Percentiles rank a stretch among this genome's conserved stretches.
These are phyloP conservation scores for Auricularia sp. DNA, from an alignment of 768 basidiomycete species.

Conservation along the genomic window DNA sequence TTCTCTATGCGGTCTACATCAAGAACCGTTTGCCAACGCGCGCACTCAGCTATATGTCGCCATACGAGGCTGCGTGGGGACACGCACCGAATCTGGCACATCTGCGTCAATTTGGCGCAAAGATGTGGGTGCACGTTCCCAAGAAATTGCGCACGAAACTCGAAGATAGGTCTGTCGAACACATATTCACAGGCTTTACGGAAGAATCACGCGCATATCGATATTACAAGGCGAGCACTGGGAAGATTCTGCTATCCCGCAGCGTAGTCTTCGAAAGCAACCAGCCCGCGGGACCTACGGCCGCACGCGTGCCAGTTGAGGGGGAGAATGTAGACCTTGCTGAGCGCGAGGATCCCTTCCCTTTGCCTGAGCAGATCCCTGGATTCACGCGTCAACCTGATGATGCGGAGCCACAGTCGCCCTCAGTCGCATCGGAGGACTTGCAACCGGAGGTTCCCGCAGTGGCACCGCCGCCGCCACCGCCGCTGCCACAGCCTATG, in stretches of 20 bases:
- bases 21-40: slow-evolving; percentile 9
- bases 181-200: too few species aligned
- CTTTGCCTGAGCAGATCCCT: background rate
- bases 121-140: slow-evolving; percentile 10
- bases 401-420: background rate
- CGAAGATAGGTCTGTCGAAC: too few species aligned
- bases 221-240: too few species aligned
- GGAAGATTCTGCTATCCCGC: too few species aligned
- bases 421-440: background rate
- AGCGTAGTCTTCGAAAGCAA: too few species aligned
- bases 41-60: slow-evolving; percentile 10
- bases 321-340: background rate
- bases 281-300: too few species aligned
- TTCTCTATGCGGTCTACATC: slow-evolving; percentile 5
- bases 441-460: background rate
- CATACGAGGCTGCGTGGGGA: slow-evolving; percentile 15
- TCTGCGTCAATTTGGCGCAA: background rate
- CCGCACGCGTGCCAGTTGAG: too few species aligned
- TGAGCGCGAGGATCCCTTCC: background rate
- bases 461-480: too few species aligned
- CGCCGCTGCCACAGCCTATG: too few species aligned
- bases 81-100: slow-evolving; percentile 7
- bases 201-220: too few species aligned
- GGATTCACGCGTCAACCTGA: too few species aligned
- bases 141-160: too few species aligned